Evolutionary conservation across 306 rosid species (phyloP).

Genomic region (Lablab purpureus): DNA sequence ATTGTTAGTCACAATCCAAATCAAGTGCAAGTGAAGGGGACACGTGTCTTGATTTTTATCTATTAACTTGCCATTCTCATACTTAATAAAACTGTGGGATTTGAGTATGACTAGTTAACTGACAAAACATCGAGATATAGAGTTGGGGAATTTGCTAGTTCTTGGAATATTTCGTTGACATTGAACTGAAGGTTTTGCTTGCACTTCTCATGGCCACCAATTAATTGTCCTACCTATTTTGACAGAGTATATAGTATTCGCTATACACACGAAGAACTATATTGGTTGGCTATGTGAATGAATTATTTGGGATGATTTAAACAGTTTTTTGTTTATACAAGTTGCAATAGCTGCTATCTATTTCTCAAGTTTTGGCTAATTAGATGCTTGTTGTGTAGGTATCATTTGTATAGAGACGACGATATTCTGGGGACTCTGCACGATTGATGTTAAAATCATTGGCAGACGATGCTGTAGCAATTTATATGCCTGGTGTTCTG

Average conservation of each 20-base stretch:
- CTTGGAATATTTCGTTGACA: background rate
- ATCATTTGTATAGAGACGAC: slow-evolving; percentile 58
- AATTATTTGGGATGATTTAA: background rate
- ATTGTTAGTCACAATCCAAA: background rate
- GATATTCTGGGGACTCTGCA: slow-evolving; percentile 65
- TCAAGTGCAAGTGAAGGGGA: background rate
- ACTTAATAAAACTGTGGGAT: background rate
- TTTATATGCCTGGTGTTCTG: slow-evolving; percentile 27
- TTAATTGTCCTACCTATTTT: background rate
- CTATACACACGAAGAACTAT: background rate
- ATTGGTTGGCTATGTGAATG: background rate
- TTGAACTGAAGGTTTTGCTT: background rate
- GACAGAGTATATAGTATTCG: background rate
- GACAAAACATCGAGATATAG: background rate
- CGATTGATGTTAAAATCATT: slow-evolving; percentile 50
- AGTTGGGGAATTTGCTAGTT: background rate
- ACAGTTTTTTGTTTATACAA: slow-evolving; percentile 25
- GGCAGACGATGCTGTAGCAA: slow-evolving; percentile 15
- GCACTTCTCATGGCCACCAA: background rate
- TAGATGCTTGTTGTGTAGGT: slow-evolving; percentile 51
- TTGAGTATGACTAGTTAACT: background rate
- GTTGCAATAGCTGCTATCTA: slow-evolving; percentile 25
- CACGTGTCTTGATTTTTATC: background rate
- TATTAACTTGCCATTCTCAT: background rate
- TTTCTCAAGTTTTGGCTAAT: slow-evolving; percentile 16